These are phyloP conservation scores for Carex kokanica DNA, from an alignment of 176 grass and related monocot species.

Conservation along the genomic window DNA sequence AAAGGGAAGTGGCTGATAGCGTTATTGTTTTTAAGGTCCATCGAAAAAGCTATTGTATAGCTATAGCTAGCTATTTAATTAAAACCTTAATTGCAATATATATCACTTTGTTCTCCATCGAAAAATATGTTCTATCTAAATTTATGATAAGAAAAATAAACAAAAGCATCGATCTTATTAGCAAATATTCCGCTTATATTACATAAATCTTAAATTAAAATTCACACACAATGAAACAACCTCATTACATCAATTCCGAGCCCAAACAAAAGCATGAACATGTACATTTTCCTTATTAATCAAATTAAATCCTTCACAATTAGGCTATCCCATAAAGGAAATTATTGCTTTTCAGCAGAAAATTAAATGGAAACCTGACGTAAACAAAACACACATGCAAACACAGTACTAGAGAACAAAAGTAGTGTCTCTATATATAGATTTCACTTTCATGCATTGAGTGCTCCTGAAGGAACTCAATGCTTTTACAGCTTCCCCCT, in stretches of 20 bases:
- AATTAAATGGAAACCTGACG: not conserved
- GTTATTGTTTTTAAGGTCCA: too few relatives aligned
- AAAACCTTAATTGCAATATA: too few relatives aligned
- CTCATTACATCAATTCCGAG: not conserved
- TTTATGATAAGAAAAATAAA: not conserved
- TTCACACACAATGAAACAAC: not conserved
- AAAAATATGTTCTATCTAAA: not conserved
- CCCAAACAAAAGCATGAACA: not conserved
- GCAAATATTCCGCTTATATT: not conserved
- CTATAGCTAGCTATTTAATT: too few relatives aligned
- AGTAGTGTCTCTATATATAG: not conserved
- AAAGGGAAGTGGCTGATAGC: too few relatives aligned
- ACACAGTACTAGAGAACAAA: not conserved
- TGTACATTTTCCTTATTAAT: not conserved
- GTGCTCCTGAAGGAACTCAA: conserved; percentile 59
- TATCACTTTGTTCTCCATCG: not conserved
- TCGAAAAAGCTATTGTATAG: too few relatives aligned
- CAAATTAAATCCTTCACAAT: not conserved
- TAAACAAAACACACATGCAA: not conserved
- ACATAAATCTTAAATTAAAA: not conserved
- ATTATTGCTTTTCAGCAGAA: not conserved
- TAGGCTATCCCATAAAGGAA: not conserved
- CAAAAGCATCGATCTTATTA: not conserved
- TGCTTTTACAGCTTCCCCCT: conserved; percentile 28
- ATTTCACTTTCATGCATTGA: conserved; percentile 13